Base-by-base conservation (phyloP, 108 stramenopile species). In the Nitzschia putrida region DNA sequence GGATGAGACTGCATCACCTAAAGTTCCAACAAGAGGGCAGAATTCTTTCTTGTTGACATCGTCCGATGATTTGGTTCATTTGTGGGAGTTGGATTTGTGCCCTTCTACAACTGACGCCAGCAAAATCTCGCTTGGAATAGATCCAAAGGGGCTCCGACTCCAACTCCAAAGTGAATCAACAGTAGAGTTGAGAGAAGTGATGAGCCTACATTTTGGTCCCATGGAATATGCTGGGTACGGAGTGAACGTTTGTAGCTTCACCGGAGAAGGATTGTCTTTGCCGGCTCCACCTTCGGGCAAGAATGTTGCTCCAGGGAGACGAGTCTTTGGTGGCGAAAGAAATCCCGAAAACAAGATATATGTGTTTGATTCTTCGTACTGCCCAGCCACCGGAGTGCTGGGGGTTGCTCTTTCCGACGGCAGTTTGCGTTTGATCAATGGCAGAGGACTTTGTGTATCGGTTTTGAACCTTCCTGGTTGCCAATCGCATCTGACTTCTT, bases 331-430 rank as follows among this genome's bases (percentile, higher is more conserved):
- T 12, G 93, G 93, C 38, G 76, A 75, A 3, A 80, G 93, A 8
- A 94, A 94, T 71, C 93, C 93, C n/a, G 77, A 87, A 26, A 85
- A 87, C 64, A 57, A 77, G 9, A 41, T 90, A 0, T 94, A 72
- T 58, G 89, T 92, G 7, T 94, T 94, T 76, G 93, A 94, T 78
- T 87, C 93, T 18, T 42, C 76, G 24, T 87, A 89, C 55, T 87
- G 86, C 66, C 63, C 74, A 41, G 72, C 74, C 21, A 93, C 76
- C 64, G 86, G 81, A 63, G 73, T 90, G n/a, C 10, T 94, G 51
- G 93, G 86, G 21, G 93, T 71, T 8, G 93, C 93, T 18, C 69
- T 94, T 18, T 88, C 93, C 14, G 93, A 94, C 81, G 93, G 93
- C 37, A 88, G 85, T 52, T 64, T 85, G 14, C 76, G 87, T 9